Evolutionary conservation across 169 alveolate genomes (phyloP), one percentile per base, ranked within the genome.

Genomic region (Plasmodium knowlesi): DNA sequence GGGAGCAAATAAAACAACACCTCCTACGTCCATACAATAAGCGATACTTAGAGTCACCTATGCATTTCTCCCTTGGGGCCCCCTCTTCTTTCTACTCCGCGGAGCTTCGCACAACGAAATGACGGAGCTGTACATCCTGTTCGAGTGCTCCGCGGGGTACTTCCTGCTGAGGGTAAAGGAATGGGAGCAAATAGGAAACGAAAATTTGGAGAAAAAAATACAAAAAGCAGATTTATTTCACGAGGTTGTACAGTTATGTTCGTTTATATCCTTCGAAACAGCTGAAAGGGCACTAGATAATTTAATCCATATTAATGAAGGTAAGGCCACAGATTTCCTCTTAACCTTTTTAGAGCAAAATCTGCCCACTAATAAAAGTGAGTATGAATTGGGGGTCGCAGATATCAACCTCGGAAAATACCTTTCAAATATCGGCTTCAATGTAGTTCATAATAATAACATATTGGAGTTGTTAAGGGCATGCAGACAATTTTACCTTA

Each of bases 61-160:
- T 25, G 37, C 74, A 6, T 22, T 25, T 61, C 2, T 28, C 14
- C n/a, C 2, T 25, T 22, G 14, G 0, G 54, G 0, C 34, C 37
- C 83, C 54, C 14, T 22, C 34, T 19, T 39, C n/a, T 1, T 5
- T 19, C 8, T 0, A 54, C 19, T 30, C 50, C 16, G 22, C n/a
- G 1, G 2, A 54, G 32, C n/a, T 5, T 32, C 5, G 0, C n/a
- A 19, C 1, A 67, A 14, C 14, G 34, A 74, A n/a, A 86, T 86
- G 93, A 86, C 76, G 41, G 67, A 78, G 32, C 82, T 90, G 41
- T 82, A 92, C 57, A 81, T 98, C 34, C 95, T 98, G 71, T 98
- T 96, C 95, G 99, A 98, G 86, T 97, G 99, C 74, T 99, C 99
- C 50, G 97, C 99, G 19, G 99, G 99, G 37, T 98, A 98, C 86